Conservation (phyloP, 805 yeast genomes). For the Hanseniaspora opuntiae region DNA sequence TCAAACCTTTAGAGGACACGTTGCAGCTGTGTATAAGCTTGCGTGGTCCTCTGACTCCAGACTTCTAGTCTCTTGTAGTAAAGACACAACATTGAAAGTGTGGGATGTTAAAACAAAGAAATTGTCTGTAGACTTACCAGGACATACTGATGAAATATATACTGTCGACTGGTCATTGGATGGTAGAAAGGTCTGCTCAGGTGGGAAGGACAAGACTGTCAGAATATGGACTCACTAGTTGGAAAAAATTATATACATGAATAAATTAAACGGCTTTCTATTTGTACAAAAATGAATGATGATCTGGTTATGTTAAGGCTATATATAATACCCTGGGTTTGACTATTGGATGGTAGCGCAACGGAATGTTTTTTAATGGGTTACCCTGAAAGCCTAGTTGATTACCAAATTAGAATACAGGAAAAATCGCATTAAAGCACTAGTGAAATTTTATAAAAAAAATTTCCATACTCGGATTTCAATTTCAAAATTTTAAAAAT, state of each 20-base stretch:
- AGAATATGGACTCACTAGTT: conserved; percentile 70
- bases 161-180: conserved; percentile 98
- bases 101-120: conserved; percentile 89
- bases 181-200: conserved; percentile 88
- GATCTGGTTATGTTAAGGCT: too few species aligned
- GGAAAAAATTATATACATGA: neutral
- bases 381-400: too few species aligned
- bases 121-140: conserved; percentile 79
- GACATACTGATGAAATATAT: conserved; percentile 88
- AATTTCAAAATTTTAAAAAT: too few species aligned
- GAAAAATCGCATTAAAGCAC: too few species aligned
- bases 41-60: conserved; percentile 96
- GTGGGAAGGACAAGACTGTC: conserved; percentile 91
- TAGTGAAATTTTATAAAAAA: too few species aligned
- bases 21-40: conserved; percentile 92
- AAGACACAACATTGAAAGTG: conserved; percentile 88
- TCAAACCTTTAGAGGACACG: conserved; percentile 89
- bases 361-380: too few species aligned
- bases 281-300: too few species aligned
- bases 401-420: too few species aligned
- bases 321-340: too few species aligned
- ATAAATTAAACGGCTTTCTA: neutral
- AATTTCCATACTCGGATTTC: too few species aligned
- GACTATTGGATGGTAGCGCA: too few species aligned
- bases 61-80: conserved; percentile 80